Evolutionary conservation across 2,329 filamentous ascomycete species (phyloP).

Genomic region (Septoria petroselini): DNA sequence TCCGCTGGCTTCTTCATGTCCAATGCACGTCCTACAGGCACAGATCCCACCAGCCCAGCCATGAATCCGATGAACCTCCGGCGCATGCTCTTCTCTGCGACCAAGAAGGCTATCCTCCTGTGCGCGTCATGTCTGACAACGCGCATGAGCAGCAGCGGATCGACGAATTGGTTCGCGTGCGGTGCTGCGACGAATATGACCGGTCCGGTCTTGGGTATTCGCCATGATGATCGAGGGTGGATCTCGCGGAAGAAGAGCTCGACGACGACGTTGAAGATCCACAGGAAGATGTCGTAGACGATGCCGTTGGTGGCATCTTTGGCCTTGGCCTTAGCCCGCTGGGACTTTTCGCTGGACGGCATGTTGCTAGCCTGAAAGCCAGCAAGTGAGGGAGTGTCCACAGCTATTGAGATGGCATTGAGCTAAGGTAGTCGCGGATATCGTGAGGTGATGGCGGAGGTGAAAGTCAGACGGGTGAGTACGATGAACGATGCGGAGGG

Average conservation of each 20-base stretch:
- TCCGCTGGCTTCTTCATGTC: slow-evolving; percentile 77
- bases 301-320: slow-evolving; percentile 31
- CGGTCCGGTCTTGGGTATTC: slow-evolving; percentile 81
- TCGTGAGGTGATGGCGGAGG: too few relatives aligned
- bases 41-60: slow-evolving; percentile 78
- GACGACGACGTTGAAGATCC: slow-evolving; percentile 75
- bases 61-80: slow-evolving; percentile 84
- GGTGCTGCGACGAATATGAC: slow-evolving; percentile 95
- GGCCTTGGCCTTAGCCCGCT: slow-evolving; percentile 23
- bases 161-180: slow-evolving; percentile 97
- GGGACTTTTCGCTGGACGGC: slow-evolving; percentile 5
- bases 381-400: slow-evolving; percentile 4
- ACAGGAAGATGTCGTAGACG: slow-evolving; percentile 70
- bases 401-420: slow-evolving; percentile 1
- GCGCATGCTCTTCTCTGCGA: slow-evolving; percentile 92
- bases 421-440: too few relatives aligned
- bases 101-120: slow-evolving; percentile 85
- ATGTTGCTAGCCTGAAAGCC: not conserved
- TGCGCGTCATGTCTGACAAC: slow-evolving; percentile 82
- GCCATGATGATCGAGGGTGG: slow-evolving; percentile 91
- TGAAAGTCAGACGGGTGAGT: too few relatives aligned
- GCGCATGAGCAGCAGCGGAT: slow-evolving; percentile 88
- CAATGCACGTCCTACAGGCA: slow-evolving; percentile 89
- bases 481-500: too few relatives aligned
- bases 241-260: slow-evolving; percentile 99